phyloP scores from a whole-genome alignment of 345 rosid species.

The Hibiscus trionum region DNA sequence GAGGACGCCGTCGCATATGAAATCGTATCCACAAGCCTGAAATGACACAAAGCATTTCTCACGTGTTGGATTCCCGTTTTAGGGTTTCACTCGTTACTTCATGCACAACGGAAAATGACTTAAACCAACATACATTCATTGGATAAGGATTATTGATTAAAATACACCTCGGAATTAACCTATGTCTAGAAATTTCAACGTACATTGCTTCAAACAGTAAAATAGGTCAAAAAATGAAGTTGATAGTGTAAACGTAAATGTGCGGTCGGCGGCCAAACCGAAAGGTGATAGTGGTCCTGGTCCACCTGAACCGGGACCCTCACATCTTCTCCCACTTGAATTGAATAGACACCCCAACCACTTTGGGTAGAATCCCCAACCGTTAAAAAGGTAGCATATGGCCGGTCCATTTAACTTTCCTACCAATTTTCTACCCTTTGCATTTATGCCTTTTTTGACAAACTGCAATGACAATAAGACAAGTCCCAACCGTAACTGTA shows the following conservation, averaged over 20 bases:
- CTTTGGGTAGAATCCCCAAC: neutral
- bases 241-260: neutral
- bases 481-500: too few species aligned
- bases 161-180: neutral
- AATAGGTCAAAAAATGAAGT: neutral
- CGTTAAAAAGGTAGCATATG: neutral
- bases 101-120: neutral
- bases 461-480: neutral
- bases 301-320: neutral
- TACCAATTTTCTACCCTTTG: slow-evolving; percentile 10
- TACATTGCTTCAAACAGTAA: neutral
- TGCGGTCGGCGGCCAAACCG: slow-evolving; percentile 3
- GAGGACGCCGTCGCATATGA: too few species aligned
- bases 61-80: neutral
- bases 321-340: neutral
- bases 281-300: neutral
- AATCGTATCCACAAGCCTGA: too few species aligned
- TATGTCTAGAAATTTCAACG: neutral
- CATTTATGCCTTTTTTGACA: slow-evolving; percentile 1
- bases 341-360: neutral
- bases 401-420: neutral
- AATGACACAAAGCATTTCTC: too few species aligned
- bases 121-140: neutral
- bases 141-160: too few species aligned
- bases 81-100: neutral